Conservation (phyloP, 352 stramenopile genomes). For the Phytophthora idaei region DNA sequence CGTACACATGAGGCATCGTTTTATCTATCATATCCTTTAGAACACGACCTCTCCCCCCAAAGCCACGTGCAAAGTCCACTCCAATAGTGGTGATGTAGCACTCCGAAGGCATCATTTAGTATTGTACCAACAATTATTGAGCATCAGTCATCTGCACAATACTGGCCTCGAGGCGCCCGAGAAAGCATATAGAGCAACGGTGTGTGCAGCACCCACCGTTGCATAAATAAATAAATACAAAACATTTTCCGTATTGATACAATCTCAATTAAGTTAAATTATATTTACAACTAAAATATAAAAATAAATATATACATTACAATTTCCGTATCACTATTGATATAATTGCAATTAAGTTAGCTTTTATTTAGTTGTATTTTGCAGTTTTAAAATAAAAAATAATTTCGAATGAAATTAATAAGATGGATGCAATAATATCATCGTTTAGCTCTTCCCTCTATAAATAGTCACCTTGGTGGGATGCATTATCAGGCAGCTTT, state of each 20-base stretch:
- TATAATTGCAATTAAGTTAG: too few relatives aligned
- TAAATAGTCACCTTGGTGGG: conserved; percentile 34
- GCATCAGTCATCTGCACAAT: conserved; percentile 2
- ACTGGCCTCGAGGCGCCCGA: not conserved
- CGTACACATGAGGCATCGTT: conserved; percentile 8
- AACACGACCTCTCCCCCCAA: not conserved
- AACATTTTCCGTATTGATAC: conserved; percentile 17
- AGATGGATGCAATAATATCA: too few relatives aligned
- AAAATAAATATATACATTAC: too few relatives aligned
- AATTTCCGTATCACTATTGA: too few relatives aligned
- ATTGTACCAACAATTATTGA: not conserved
- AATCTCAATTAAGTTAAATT: conserved; percentile 40
- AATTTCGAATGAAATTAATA: too few relatives aligned
- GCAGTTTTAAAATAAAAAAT: too few relatives aligned
- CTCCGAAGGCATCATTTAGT: conserved; percentile 96
- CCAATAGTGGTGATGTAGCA: conserved; percentile 97
- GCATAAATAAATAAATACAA: too few relatives aligned
- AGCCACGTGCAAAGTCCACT: conserved; percentile 91
- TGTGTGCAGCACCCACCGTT: conserved; percentile 63
- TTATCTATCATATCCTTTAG: not conserved
- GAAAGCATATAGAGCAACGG: conserved; percentile 9
- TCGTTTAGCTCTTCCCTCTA: conserved; percentile 15
- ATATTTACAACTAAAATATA: too few relatives aligned
- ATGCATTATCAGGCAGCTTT: conserved; percentile 24
- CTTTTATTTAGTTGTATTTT: too few relatives aligned